phyloP scores from a whole-genome alignment of 306 rosid species.

The Castanea mollissima region DNA sequence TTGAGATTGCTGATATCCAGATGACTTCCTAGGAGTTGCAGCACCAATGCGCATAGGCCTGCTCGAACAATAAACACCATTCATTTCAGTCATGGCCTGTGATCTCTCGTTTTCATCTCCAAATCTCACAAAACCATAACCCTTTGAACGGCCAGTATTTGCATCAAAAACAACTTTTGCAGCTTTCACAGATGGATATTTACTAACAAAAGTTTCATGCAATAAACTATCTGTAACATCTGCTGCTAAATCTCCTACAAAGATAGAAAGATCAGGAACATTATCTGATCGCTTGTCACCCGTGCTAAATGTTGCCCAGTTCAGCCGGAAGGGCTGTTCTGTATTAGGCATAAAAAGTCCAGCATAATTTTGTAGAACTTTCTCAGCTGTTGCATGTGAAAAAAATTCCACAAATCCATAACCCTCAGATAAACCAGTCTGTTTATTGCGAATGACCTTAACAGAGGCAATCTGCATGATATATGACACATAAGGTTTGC shows the following conservation, averaged over 20 bases:
- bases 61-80: constrained; percentile 82
- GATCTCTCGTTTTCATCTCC: constrained; percentile 87
- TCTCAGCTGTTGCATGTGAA: constrained; percentile 79
- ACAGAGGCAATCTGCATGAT: constrained; percentile 65
- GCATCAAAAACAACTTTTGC: constrained; percentile 98
- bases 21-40: constrained; percentile 93
- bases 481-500: neutral
- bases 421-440: constrained; percentile 81
- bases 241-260: constrained; percentile 95
- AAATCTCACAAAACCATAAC: constrained; percentile 96
- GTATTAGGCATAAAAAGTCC: constrained; percentile 75
- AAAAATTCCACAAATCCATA: constrained; percentile 89
- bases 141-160: constrained; percentile 93
- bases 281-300: constrained; percentile 87
- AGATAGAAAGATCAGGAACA: constrained; percentile 86
- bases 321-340: constrained; percentile 86
- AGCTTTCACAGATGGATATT: constrained; percentile 85
- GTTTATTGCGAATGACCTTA: constrained; percentile 93
- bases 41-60: constrained; percentile 97
- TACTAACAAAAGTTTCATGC: constrained; percentile 72
- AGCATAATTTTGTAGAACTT: constrained; percentile 68
- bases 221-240: constrained; percentile 84
- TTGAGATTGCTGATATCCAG: constrained; percentile 73
- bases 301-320: constrained; percentile 93
- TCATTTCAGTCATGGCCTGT: constrained; percentile 86